Percentiles rank a stretch among this genome's conserved stretches.
phyloP scores from a whole-genome alignment of 768 basidiomycete genomes.

The Xerocomellus intermedius region DNA sequence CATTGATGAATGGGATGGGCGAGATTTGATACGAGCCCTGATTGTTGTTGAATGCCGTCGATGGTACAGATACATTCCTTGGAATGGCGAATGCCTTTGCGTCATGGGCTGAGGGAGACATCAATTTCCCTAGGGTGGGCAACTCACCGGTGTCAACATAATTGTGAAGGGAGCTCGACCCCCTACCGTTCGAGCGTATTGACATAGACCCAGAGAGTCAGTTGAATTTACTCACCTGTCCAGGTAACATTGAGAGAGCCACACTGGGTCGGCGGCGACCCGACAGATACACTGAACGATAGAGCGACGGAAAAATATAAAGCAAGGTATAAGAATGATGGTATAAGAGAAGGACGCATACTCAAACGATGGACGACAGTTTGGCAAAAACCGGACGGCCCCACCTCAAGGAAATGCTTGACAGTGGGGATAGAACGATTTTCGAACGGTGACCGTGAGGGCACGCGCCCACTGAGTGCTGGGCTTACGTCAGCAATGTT shows the following conservation, averaged over 20 bases:
- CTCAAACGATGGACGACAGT: constrained; percentile 19
- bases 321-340: constrained; percentile 23
- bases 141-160: constrained; percentile 50
- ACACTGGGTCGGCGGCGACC: constrained; percentile 53
- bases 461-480: too few species aligned
- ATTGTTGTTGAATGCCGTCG: constrained; percentile 51
- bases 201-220: background rate
- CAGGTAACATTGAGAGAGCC: constrained; percentile 60
- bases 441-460: background rate
- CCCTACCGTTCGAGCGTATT: constrained; percentile 36
- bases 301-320: constrained; percentile 19
- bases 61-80: constrained; percentile 53
- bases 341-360: constrained; percentile 29
- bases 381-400: constrained; percentile 5
- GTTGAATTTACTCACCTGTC: constrained; percentile 48
- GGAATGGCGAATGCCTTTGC: constrained; percentile 53
- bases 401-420: constrained; percentile 7
- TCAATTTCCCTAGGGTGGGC: background rate
- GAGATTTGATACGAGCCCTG: constrained; percentile 49
- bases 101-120: constrained; percentile 6
- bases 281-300: constrained; percentile 50
- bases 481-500: background rate
- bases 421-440: constrained; percentile 5
- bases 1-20: constrained; percentile 42
- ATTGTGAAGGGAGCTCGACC: constrained; percentile 54